Conservation (phyloP, 305 asterid species). For the Fraxinus floribunda region DNA sequence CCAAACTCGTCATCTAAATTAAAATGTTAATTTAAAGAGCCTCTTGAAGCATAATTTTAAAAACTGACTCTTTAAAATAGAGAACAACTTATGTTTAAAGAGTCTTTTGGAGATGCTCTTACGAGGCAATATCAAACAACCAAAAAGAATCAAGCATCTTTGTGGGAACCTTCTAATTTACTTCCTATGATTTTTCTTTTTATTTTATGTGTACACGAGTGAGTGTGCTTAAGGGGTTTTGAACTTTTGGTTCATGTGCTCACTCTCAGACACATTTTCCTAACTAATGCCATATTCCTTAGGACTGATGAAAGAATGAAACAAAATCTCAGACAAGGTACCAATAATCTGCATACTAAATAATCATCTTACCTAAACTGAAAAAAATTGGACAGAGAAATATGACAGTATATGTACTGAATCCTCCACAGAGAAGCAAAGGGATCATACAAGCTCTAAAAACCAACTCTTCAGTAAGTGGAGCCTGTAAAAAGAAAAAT, state of each 20-base stretch:
- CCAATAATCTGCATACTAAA: background rate
- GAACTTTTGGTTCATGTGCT: background rate
- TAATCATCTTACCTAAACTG: constrained; percentile 69
- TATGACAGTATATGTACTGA: constrained; percentile 56
- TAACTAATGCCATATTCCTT: background rate
- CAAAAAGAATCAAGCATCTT: background rate
- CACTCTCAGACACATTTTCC: constrained; percentile 3
- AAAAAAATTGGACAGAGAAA: constrained; percentile 82
- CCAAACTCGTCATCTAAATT: no score
- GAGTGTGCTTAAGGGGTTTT: background rate
- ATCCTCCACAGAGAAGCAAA: constrained; percentile 86
- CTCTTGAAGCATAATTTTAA: background rate
- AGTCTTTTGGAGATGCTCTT: background rate
- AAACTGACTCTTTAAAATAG: background rate
- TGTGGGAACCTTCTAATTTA: background rate
- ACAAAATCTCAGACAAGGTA: background rate
- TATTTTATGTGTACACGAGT: background rate
- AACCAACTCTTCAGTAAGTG: constrained; percentile 89
- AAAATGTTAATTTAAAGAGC: no score
- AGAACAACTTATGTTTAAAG: background rate
- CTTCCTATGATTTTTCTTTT: background rate
- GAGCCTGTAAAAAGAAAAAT: constrained; percentile 61
- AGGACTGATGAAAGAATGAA: background rate
- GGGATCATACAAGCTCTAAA: constrained; percentile 98
- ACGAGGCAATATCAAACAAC: background rate